Percentiles rank a stretch among this genome's conserved stretches.
Conservation (phyloP, 2,329 filamentous ascomycete genomes). For the Pseudocercospora musae region DNA sequence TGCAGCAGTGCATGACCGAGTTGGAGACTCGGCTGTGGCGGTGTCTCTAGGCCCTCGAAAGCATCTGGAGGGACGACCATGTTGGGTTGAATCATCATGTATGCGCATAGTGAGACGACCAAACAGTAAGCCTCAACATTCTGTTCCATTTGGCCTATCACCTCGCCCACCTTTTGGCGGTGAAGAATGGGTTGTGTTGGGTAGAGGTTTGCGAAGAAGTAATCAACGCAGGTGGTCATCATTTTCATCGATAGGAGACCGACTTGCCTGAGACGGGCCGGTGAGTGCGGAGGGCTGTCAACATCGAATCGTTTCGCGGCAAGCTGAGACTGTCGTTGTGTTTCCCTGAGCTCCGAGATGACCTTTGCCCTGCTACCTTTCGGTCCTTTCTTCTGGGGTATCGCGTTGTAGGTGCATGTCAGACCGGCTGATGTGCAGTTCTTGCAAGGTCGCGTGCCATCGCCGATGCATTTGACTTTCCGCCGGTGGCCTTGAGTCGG, state of each 20-base stretch:
- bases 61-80: slow-evolving; percentile 41
- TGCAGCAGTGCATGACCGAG: slow-evolving; percentile 57
- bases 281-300: slow-evolving; percentile 41
- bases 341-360: slow-evolving; percentile 60
- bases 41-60: slow-evolving; percentile 50
- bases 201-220: slow-evolving; percentile 61
- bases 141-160: slow-evolving; percentile 51
- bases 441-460: slow-evolving; percentile 55
- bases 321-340: slow-evolving; percentile 45
- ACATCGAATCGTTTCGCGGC: slow-evolving; percentile 41
- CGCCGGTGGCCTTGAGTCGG: slow-evolving; percentile 37
- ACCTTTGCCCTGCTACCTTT: slow-evolving; percentile 62
- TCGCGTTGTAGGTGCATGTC: slow-evolving; percentile 62
- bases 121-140: slow-evolving; percentile 58
- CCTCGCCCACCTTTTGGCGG: slow-evolving; percentile 50
- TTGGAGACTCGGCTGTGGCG: slow-evolving; percentile 41
- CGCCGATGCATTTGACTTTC: slow-evolving; percentile 52
- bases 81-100: slow-evolving; percentile 50
- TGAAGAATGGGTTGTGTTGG: slow-evolving; percentile 63
- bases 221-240: slow-evolving; percentile 55
- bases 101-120: slow-evolving; percentile 50
- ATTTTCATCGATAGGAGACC: slow-evolving; percentile 50
- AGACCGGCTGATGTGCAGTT: slow-evolving; percentile 59
- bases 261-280: slow-evolving; percentile 46
- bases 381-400: slow-evolving; percentile 62